A percentile compares a stretch with the other conserved stretches of the same genome.
These are phyloP conservation scores for Candida michaelii DNA, from an alignment of 805 yeast genomes.

Conservation along the genomic window DNA sequence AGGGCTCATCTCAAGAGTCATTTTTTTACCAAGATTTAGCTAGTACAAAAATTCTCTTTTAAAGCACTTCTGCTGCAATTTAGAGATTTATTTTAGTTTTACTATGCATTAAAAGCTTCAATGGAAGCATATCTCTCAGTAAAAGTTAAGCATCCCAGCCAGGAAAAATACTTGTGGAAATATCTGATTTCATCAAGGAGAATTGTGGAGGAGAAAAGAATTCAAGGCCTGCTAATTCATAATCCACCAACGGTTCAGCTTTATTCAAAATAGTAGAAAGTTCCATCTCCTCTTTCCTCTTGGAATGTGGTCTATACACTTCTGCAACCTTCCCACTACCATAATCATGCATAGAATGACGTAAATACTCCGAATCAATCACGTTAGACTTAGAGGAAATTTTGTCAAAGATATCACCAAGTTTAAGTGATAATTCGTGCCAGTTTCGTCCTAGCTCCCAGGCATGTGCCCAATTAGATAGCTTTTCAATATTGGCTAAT, in stretches of 20 bases:
- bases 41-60: no score
- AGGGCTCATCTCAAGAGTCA: no score
- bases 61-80: no score
- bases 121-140: no score
- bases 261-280: conserved; percentile 9
- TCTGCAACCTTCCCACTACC: conserved; percentile 30
- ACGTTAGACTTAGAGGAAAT: conserved; percentile 13
- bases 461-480: conserved; percentile 25
- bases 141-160: conserved; percentile 14
- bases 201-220: conserved; percentile 14
- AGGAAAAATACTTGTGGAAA: conserved; percentile 20
- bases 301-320: conserved; percentile 11
- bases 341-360: conserved; percentile 30
- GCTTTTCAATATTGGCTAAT: conserved; percentile 20
- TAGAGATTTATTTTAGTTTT: no score
- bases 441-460: conserved; percentile 34
- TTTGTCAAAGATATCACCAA: conserved; percentile 23
- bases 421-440: conserved; percentile 24
- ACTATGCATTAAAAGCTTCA: no score
- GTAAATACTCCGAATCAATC: conserved; percentile 20
- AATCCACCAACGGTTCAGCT: conserved; percentile 15
- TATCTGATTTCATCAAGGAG: conserved; percentile 19
- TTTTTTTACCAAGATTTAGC: no score
- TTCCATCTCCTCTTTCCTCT: not conserved
- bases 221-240: conserved; percentile 15